Conservation (phyloP, 2,329 filamentous ascomycete genomes). For the Diplodia seriata region DNA sequence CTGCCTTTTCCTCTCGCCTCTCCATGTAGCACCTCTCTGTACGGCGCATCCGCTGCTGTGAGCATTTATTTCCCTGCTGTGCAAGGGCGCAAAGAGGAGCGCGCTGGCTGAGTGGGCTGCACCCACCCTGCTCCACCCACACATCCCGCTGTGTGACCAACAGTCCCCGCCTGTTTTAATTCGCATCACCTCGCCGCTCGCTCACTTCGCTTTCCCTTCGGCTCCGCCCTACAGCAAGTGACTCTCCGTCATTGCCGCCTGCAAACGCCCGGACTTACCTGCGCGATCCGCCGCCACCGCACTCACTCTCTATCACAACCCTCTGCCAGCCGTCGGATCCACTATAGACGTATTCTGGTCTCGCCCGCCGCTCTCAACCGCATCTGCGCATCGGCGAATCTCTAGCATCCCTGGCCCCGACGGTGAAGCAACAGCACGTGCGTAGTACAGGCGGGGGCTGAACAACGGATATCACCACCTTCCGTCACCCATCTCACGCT, state of each 20-base stretch:
- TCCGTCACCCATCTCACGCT: background rate
- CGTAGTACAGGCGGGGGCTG: constrained; percentile 11
- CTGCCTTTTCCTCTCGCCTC: constrained; percentile 5
- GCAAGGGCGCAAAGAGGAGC: constrained; percentile 15
- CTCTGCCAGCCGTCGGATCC: background rate
- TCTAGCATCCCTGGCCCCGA: background rate
- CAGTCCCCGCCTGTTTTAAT: constrained; percentile 28
- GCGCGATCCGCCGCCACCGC: constrained; percentile 8
- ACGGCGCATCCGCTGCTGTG: constrained; percentile 7
- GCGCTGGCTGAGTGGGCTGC: constrained; percentile 5
- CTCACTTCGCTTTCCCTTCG: constrained; percentile 21
- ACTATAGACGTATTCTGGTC: background rate
- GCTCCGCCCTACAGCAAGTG: constrained; percentile 18
- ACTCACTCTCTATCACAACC: background rate
- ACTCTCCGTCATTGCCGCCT: constrained; percentile 13
- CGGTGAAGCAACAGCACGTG: constrained; percentile 10
- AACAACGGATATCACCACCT: constrained; percentile 5
- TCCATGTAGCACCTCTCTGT: constrained; percentile 7
- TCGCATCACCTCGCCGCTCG: constrained; percentile 24
- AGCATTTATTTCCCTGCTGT: constrained; percentile 20
- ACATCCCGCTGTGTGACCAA: constrained; percentile 25
- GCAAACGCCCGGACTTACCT: constrained; percentile 16
- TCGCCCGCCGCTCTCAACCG: background rate
- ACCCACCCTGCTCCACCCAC: constrained; percentile 15
- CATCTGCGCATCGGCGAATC: background rate